Evolutionary conservation across 139 green algal genomes (phyloP).

Genomic region (Chlorella sp.): DNA sequence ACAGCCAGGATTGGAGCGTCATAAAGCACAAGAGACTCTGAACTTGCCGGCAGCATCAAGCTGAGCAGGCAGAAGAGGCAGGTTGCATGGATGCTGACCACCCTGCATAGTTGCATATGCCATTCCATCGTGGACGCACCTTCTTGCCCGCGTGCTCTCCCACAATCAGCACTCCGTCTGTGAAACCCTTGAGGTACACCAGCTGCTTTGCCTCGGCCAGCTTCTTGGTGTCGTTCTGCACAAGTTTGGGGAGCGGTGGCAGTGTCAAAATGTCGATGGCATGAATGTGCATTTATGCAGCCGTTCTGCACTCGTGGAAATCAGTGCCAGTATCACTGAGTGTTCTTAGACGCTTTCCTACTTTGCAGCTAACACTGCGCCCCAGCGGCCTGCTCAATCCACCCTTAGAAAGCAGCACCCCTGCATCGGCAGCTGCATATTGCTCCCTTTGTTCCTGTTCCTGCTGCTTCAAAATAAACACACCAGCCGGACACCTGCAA

Average conservation of each 20-base stretch:
- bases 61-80: neutral
- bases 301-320: slow-evolving; percentile 83
- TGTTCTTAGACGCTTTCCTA: too few species aligned
- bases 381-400: too few species aligned
- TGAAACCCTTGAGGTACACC: slow-evolving; percentile 99
- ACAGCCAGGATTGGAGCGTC: neutral
- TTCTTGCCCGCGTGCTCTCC: slow-evolving; percentile 88
- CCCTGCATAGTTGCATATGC: neutral
- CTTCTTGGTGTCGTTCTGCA: slow-evolving; percentile 96
- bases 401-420: too few species aligned
- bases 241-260: too few species aligned
- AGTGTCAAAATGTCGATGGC: too few species aligned
- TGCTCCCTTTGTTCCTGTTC: too few species aligned
- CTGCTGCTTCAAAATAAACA: too few species aligned
- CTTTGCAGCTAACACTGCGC: too few species aligned
- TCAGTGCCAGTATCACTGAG: neutral
- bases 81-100: neutral
- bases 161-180: slow-evolving; percentile 92
- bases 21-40: neutral
- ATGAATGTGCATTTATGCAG: too few species aligned
- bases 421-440: too few species aligned
- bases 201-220: slow-evolving; percentile 94
- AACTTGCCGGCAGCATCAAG: neutral
- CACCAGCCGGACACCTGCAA: too few species aligned
- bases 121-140: slow-evolving; percentile 43